Base-by-base conservation (phyloP, 139 green algal species). In the Chlorella sp. region DNA sequence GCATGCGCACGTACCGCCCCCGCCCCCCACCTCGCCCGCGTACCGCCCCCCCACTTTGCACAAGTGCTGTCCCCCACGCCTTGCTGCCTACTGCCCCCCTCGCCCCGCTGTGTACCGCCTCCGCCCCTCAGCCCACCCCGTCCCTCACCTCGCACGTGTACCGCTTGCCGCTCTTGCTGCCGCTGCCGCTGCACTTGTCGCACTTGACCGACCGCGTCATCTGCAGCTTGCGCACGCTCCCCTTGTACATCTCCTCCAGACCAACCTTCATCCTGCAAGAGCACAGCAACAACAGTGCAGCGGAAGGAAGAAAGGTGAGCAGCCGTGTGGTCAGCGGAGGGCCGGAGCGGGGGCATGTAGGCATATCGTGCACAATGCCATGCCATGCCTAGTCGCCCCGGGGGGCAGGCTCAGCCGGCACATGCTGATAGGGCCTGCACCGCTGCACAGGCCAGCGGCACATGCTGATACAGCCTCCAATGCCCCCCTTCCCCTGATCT, bases 241-340 rank as follows among this genome's bases (percentile, higher is more conserved):
- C 96, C 81, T 96, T 98, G 94, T 97, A 98, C 89, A 98, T 91
- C 79, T 99, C 98, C 86, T 99, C 98, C 53, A 99, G 89, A 0
- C 94, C 93, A 22, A 98, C 95, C 73, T 97, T 96, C 86, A 99
- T 92, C 85, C 94, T 96, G 64, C 64, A 71, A 68, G 60, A 68
- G 60, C 15, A 68, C 15, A 14, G 60, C 60, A 68, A 18, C 60
- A 68, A 18, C 60, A n/a, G n/a, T n/a, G n/a, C 26, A 30, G 66
- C 7, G 26, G 66, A 7, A 73, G 26, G 24, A 7, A 73, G 66
- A 73, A 30, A 73, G 26, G 22, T 30, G 26, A 73, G 19, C 11
- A 30, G 66, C 5, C 14, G 48, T 57, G 66, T 73, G 66, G 66
- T 9, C 66, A 73, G 66, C 2, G 66, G 24, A 73, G 5, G 11